Base-by-base conservation (phyloP, 2,329 filamentous ascomycete species). In the Colletotrichum aenigma region DNA sequence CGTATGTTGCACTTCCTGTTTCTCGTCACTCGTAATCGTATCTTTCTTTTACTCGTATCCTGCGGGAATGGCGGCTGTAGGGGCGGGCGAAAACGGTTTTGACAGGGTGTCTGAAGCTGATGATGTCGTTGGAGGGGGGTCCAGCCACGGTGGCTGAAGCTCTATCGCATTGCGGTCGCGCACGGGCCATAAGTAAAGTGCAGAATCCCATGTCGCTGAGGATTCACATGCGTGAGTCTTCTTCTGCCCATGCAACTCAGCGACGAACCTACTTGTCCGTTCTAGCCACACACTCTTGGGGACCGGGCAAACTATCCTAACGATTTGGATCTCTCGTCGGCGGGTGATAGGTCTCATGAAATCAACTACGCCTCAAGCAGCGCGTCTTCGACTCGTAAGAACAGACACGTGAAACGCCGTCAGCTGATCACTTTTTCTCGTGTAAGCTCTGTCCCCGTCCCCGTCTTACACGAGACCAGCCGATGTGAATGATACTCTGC, bases 121-220 rank as follows among this genome's bases (percentile, higher is more conserved):
- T 72, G 71, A 73, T 78, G 72, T 76, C 76, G 75, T 70, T 70
- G 56, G 66, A 32, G 66, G 69, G 38, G 61, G 48, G 48, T 62
- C 56, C 72, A 78, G 77, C 77, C 77, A 78, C 77, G 64, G 77
- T 78, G 77, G 77, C 77, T 78, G 77, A 73, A 78, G 77, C 77
- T 77, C 48, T 48, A 66, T 43, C 6, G 16, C 32, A 65, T 12
- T 38, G 24, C 62, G 55, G 56, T 8, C n/a, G 26, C 38, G 74
- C 74, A 70, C 60, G 66, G 71, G 52, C 71, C 74, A 66, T n/a
- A 26, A 58, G 24, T 58, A 26, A 58, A 30, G 7, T 58, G 21
- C 16, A 30, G 15, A n/a, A 26, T 26, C 26, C 24, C 55, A 58
- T 58, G 16, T 48, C 18, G 55, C 55, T 58, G 24, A 16, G 16